Base-by-base conservation (phyloP, 2,329 filamentous ascomycete genomes). In the Aspergillus ibericus region DNA sequence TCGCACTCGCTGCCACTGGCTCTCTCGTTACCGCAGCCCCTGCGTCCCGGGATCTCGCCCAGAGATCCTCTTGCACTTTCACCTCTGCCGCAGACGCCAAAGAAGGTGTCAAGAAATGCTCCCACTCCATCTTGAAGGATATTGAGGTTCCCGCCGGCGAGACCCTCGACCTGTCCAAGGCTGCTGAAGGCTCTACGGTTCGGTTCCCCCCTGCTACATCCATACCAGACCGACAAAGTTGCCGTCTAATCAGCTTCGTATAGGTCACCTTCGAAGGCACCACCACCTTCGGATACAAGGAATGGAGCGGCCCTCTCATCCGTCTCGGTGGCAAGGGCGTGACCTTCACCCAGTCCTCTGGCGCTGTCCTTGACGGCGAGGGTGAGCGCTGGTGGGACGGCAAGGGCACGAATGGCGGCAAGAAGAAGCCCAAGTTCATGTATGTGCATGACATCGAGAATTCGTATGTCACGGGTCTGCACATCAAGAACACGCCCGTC, bases 391-490 rank as follows among this genome's bases (percentile, higher is more conserved):
- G 82, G 81, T 88, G 85, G 86, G 86, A 88, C 64, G 75, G 79
- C 56, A 65, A 85, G 73, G 86, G 86, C 49, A 74, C 73, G 66
- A 86, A 86, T 68, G 84, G 85, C 27, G 85, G 86, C 70, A 82
- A 82, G 75, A 83, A 71, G n/a, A 89, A 89, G 81, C 86, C 87
- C 64, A 85, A 88, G 77, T 86, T 88, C 77, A 87, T 87, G 78
- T 80, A 74, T 62, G 80, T 80, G n/a, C 74, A 75, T 58, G 53
- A 56, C 4, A 58, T 76, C 53, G 66, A 64, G 34, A 63, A 70
- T 50, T 75, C 73, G 15, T 67, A 65, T 36, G 74, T 77, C 61
- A 66, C 59, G 22, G 66, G 70, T 36, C 58, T 77, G 15, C 65
- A 69, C 18, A 67, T 77, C 62, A 66, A 72, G 68, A 75, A 76